Evolutionary conservation across 75 land plant genomes (phyloP).

Genomic region (Picea sitchensis): DNA sequence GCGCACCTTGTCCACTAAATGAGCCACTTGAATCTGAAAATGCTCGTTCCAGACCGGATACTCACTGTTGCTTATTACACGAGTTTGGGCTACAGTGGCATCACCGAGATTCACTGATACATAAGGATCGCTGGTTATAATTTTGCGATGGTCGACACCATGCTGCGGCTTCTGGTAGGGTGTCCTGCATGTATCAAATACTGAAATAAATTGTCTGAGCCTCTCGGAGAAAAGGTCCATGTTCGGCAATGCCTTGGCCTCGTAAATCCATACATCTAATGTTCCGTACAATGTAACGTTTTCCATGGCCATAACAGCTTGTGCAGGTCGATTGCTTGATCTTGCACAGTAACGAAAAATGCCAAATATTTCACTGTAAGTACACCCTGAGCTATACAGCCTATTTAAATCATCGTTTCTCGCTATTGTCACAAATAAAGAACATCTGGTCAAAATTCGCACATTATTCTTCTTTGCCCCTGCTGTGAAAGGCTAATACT

Average conservation of each 20-base stretch:
- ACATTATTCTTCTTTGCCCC: too few species aligned
- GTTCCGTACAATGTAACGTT: conserved; percentile 54
- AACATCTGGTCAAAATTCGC: too few species aligned
- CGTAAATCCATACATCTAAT: conserved; percentile 49
- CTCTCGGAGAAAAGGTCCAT: conserved; percentile 76
- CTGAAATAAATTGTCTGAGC: conserved; percentile 41
- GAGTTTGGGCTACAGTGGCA: conserved; percentile 67
- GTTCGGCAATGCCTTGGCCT: conserved; percentile 68
- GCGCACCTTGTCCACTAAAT: conserved; percentile 38
- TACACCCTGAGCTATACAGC: too few species aligned
- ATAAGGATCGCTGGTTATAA: conserved; percentile 87
- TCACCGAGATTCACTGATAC: conserved; percentile 66
- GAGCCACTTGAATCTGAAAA: conserved; percentile 71
- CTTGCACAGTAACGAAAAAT: too few species aligned
- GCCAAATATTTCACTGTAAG: too few species aligned
- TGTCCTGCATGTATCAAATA: conserved; percentile 25
- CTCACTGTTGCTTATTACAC: conserved; percentile 58
- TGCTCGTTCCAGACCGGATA: conserved; percentile 75
- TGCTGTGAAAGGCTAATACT: too few species aligned
- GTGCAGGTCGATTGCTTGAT: too few species aligned
- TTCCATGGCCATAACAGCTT: too few species aligned
- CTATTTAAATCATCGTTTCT: too few species aligned
- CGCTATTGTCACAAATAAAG: too few species aligned
- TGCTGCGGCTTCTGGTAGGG: conserved; percentile 10
- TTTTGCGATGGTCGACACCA: conserved; percentile 21